Conservation (phyloP, 306 rosid genomes). For the Trichosanthes truncata region DNA sequence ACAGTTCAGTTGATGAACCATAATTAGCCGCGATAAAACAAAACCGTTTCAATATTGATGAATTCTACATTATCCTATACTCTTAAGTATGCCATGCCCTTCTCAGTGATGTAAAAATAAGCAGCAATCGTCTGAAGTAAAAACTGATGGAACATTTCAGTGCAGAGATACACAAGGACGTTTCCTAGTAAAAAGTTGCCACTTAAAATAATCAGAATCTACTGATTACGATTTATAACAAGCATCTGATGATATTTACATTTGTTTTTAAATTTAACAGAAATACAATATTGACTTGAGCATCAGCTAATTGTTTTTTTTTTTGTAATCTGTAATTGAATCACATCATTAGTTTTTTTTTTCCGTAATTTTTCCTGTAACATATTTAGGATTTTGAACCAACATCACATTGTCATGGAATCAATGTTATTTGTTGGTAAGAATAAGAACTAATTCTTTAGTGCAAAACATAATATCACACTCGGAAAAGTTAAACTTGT, state of each 20-base stretch:
- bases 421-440: not conserved
- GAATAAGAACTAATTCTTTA: not conserved
- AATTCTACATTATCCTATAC: not conserved
- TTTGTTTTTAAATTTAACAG: no score
- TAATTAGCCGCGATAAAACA: not conserved
- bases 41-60: not conserved
- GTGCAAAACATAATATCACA: not conserved
- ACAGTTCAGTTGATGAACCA: slow-evolving; percentile 13
- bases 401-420: not conserved
- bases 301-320: not conserved
- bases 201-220: not conserved
- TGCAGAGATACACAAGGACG: not conserved
- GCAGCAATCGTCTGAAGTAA: not conserved
- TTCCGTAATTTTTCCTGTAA: not conserved
- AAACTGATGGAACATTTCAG: not conserved
- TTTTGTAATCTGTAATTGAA: not conserved
- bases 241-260: not conserved
- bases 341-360: not conserved
- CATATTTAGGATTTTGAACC: not conserved
- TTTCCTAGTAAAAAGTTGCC: not conserved
- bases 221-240: not conserved
- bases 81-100: not conserved
- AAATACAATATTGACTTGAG: not conserved
- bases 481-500: not conserved
- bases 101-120: not conserved